Conservation (phyloP, 2,329 filamentous ascomycete species). For the Trichoderma sp. region DNA sequence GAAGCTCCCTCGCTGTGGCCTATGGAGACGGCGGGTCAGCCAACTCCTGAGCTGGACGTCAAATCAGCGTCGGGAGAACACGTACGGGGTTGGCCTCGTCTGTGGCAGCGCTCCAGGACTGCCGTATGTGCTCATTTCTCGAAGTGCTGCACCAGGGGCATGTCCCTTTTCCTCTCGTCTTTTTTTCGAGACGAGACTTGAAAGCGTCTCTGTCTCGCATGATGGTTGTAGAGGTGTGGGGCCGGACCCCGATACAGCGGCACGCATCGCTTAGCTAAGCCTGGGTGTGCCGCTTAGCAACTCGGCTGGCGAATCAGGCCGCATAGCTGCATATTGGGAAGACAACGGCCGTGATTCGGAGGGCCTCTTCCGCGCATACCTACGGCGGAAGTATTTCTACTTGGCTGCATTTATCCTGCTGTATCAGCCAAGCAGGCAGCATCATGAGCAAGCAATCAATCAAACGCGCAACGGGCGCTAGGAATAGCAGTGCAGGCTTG, state of each 20-base stretch:
- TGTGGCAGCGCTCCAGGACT: conserved; percentile 68
- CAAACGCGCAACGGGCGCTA: not conserved
- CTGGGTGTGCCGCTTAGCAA: not conserved
- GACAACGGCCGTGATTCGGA: not conserved
- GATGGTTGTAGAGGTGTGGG: conserved; percentile 21
- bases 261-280: conserved; percentile 23
- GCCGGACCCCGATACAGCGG: conserved; percentile 26
- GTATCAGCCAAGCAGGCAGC: not conserved
- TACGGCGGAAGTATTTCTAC: not conserved
- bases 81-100: conserved; percentile 72
- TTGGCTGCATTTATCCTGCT: not conserved
- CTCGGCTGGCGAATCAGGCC: conserved; percentile 12
- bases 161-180: conserved; percentile 10
- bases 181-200: conserved; percentile 15
- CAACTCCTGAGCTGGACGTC: conserved; percentile 21
- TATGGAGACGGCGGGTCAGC: conserved; percentile 42
- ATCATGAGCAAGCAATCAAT: not conserved
- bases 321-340: conserved; percentile 20
- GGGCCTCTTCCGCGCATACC: not conserved
- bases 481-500: not conserved
- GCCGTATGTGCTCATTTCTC: conserved; percentile 66
- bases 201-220: conserved; percentile 10
- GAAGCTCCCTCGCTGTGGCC: conserved; percentile 90
- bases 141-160: conserved; percentile 20
- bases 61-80: conserved; percentile 32